Evolutionary conservation across 1,284 basidiomycete species (phyloP).

Genomic region (Tilletia setariae): DNA sequence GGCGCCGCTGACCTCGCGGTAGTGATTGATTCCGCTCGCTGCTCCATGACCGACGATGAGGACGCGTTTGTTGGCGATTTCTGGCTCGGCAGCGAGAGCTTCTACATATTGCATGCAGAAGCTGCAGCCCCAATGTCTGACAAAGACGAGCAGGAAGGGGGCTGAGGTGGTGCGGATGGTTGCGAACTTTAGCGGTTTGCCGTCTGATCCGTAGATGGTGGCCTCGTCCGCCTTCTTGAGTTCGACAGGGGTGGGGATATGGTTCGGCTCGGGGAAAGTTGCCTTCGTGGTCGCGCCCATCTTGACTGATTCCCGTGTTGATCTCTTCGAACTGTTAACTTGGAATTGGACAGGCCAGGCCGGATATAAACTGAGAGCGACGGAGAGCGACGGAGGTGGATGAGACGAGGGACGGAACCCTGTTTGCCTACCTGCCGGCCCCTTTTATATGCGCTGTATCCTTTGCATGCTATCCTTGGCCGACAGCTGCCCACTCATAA

Average conservation of each 20-base stretch:
- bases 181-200: not conserved
- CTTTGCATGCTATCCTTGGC: too few relatives aligned
- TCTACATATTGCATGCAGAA: slow-evolving; percentile 14
- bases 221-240: not conserved
- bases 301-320: not conserved
- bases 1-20: slow-evolving; percentile 15
- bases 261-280: not conserved
- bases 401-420: too few relatives aligned
- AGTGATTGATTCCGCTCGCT: slow-evolving; percentile 16
- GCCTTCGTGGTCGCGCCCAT: not conserved
- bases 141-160: slow-evolving; percentile 12
- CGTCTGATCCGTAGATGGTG: slow-evolving; percentile 6
- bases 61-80: slow-evolving; percentile 10
- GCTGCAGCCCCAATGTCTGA: slow-evolving; percentile 20
- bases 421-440: too few relatives aligned
- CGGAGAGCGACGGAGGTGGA: not conserved
- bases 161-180: not conserved
- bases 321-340: not conserved
- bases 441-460: too few relatives aligned
- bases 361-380: too few relatives aligned
- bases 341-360: too few relatives aligned
- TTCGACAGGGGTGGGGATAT: not conserved
- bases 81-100: not conserved
- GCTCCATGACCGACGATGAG: slow-evolving; percentile 19
- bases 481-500: too few relatives aligned